Evolutionary conservation across 768 basidiomycete species (phyloP), one percentile per base, ranked within the genome.

Genomic region (Rhizopogon rudus): DNA sequence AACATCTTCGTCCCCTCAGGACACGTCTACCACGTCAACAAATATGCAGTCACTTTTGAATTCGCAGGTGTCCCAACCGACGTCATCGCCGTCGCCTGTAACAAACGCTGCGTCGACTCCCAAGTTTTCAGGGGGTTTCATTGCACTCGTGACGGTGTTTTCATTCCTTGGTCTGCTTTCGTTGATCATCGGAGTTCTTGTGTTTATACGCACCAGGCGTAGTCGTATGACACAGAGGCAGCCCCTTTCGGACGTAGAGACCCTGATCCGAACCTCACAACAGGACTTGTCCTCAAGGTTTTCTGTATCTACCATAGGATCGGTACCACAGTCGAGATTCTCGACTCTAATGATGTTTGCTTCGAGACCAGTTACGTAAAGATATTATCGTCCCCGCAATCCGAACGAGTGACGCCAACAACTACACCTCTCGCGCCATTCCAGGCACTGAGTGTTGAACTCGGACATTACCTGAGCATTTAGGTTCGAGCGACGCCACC

Each of bases 151-250:
- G 40, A 45, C 51, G 14, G 43, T 58, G 3, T 28, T 57, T 14
- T 61, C 61, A 39, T 44, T 61, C 28, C 45, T 65, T 22, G 61
- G 37, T 20, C 28, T 60, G 8, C 9, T 61, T 9, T 62, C 64
- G 28, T 52, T 65, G 39, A 48, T 54, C 7, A 17, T 62, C 10
- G 64, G 61, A 20, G 12, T 53, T 2, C 53, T 59, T 17, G 22
- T 64, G 39, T 67, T 56, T 40, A 28, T 44, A n/a, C 59, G 65
- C 10, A 53, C 44, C 14, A 58, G 59, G 16, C 41, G 48, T 31
- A 54, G 45, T 33, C 57, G 49, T 31, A 53, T 55, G n/a, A 2
- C 14, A 4, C 50, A 28, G 20, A 49, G 5, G 7, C 57, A 37
- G 17, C 49, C 14, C 33, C 3, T 57, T 10, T 13, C 22, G 20